Percentiles rank a stretch among this genome's conserved stretches.
Conservation (phyloP, 2,329 filamentous ascomycete genomes). For the Ophiostoma piceae region DNA sequence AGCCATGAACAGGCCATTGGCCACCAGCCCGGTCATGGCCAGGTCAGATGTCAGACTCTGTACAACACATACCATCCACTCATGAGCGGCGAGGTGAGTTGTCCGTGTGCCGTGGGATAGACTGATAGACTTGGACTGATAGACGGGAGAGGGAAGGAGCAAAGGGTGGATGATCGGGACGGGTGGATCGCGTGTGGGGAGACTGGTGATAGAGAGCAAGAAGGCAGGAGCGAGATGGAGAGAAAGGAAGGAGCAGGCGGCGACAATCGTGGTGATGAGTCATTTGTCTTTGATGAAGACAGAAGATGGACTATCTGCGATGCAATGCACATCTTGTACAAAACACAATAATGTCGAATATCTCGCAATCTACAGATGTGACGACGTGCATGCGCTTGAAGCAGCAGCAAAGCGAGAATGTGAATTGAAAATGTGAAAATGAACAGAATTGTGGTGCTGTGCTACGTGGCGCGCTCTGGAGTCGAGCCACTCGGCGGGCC, state of each 20-base stretch:
- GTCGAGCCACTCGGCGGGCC: slow-evolving; percentile 17
- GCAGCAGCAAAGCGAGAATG: too few relatives aligned
- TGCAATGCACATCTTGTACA: not conserved
- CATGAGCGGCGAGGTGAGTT: not conserved
- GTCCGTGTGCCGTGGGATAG: not conserved
- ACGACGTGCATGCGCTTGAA: not conserved
- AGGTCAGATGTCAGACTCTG: not conserved
- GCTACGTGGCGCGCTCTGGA: slow-evolving; percentile 27
- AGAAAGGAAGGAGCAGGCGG: not conserved
- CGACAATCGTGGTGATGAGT: not conserved
- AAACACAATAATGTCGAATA: not conserved
- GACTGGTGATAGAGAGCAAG: not conserved
- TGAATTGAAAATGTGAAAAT: not conserved
- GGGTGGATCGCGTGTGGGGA: slow-evolving; percentile 6
- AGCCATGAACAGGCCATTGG: too few relatives aligned
- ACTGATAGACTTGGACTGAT: not conserved
- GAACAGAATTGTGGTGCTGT: slow-evolving; percentile 17
- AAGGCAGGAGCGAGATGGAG: not conserved
- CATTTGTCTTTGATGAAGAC: not conserved
- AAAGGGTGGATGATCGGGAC: slow-evolving; percentile 3
- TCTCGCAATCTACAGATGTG: slow-evolving; percentile 3
- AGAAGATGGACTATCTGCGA: too few relatives aligned
- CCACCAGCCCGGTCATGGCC: not conserved
- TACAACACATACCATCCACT: not conserved
- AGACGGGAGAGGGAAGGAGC: not conserved